Evolutionary conservation across 306 rosid genomes (phyloP).

Genomic region (Carpinus fangiana): DNA sequence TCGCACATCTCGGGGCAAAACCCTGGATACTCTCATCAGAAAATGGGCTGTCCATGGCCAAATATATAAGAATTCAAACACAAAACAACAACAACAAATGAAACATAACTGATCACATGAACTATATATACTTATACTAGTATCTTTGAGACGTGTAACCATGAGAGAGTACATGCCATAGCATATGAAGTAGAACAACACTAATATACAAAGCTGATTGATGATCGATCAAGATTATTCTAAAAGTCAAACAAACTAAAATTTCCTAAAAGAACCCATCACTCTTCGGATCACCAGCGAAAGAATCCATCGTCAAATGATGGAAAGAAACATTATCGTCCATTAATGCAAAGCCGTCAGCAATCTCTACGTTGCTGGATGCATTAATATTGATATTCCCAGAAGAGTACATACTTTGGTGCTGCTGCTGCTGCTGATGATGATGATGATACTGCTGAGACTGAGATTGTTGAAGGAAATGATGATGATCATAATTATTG

Average conservation of each 20-base stretch:
- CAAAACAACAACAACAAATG: background rate
- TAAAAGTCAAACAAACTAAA: constrained; percentile 4
- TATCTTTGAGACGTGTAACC: background rate
- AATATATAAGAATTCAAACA: too few relatives aligned
- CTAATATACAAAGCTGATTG: background rate
- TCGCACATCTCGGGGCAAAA: too few relatives aligned
- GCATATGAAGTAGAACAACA: background rate
- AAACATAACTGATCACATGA: background rate
- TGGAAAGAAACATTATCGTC: background rate
- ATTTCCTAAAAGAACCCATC: constrained; percentile 1
- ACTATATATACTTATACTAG: background rate
- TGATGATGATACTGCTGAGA: constrained; percentile 24
- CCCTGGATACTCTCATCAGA: too few relatives aligned
- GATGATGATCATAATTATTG: background rate
- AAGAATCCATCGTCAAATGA: background rate
- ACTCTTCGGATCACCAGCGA: background rate
- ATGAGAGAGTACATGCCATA: background rate
- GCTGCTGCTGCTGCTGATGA: constrained; percentile 22
- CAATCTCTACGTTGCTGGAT: background rate
- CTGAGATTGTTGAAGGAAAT: constrained; percentile 28
- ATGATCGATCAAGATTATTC: background rate
- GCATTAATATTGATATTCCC: constrained; percentile 1
- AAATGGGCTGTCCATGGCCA: too few relatives aligned
- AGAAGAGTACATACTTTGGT: constrained; percentile 15
- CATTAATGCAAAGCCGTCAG: background rate